These are phyloP conservation scores for Exophiala alcalophila DNA, from an alignment of 2,329 filamentous ascomycete genomes.

Conservation along the genomic window DNA sequence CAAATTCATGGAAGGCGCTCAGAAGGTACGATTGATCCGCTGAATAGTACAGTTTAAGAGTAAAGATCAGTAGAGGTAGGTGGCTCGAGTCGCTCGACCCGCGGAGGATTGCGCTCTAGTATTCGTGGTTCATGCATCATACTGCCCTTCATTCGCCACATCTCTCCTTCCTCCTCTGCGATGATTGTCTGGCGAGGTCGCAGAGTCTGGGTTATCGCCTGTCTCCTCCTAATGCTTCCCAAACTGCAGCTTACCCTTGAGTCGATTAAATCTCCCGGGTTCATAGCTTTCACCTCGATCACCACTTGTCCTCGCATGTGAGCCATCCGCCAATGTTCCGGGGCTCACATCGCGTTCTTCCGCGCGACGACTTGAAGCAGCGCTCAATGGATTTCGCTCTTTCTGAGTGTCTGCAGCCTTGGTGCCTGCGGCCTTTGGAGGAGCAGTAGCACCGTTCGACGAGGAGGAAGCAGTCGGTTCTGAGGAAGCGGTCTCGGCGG, in stretches of 20 bases:
- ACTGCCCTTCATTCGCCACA: background rate
- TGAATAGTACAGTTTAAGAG: no score
- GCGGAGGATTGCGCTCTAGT: no score
- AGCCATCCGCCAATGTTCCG: slow-evolving; percentile 28
- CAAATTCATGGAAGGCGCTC: no score
- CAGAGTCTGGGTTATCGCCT: no score
- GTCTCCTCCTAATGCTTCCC: slow-evolving; percentile 22
- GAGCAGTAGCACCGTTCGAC: slow-evolving; percentile 2
- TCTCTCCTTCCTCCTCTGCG: no score
- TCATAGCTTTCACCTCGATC: slow-evolving; percentile 27
- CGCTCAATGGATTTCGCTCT: slow-evolving; percentile 11
- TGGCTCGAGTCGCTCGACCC: no score
- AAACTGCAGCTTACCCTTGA: slow-evolving; percentile 26
- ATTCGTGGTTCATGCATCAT: background rate
- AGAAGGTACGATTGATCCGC: no score
- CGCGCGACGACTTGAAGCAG: slow-evolving; percentile 5
- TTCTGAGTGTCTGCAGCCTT: slow-evolving; percentile 10
- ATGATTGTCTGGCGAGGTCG: no score
- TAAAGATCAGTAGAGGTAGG: no score
- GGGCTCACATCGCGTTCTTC: slow-evolving; percentile 27
- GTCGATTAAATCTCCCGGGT: slow-evolving; percentile 21
- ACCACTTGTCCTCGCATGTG: slow-evolving; percentile 27
- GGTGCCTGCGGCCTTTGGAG: slow-evolving; percentile 6
- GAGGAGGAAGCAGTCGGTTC: slow-evolving; percentile 5
- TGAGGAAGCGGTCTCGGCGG: slow-evolving; percentile 8